Evolutionary conservation across 2,329 filamentous ascomycete species (phyloP), one percentile per base, ranked within the genome.

Genomic region (Clonostachys byssicola): DNA sequence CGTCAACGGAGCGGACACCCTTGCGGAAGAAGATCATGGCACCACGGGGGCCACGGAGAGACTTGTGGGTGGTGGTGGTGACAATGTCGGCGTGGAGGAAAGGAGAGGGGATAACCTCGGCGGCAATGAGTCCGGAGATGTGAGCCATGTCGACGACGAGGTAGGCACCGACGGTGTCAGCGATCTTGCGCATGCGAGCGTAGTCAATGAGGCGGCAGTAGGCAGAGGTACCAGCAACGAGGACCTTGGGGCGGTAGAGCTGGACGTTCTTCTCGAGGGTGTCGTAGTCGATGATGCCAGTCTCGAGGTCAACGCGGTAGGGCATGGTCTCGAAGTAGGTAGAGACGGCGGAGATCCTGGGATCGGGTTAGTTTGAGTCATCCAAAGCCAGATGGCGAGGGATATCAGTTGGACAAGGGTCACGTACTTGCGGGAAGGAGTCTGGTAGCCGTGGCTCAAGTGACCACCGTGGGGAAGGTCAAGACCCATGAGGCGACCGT

Each of bases 21-120:
- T 95, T 96, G 72, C 94, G 89, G 85, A 92, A 99, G 83, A 99
- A 99, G 75, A 99, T 99, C 94, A 99, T 99, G 66, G 94, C 94
- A 63, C 94, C 94, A 68, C 94, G 90, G 50, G 94, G 94, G 50
- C 94, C 94, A 72, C 94, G 91, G 58, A 99, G 88, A 47, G 92
- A 96, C 82, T 99, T 99, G 85, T 99, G 94, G 42, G 94, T 99
- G 52, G 94, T 99, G 53, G 94, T 99, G 53, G 94, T 99, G 59
- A 99, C 94, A 49, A 99, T 87, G 66, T 99, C 94, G 56, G 94
- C 92, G 69, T 95, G 77, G 54, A 83, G 78, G 76, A 99, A 99
- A 41, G 94, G 94, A 43, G 89, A 92, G 53, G 92, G 90, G 64
- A 97, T 94, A 58, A 96, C 94, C 59, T 86, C 88, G 51, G 91